Evolutionary conservation across 2,329 filamentous ascomycete species (phyloP), one percentile per base, ranked within the genome.

Genomic region (Rhynchosporium secalis): DNA sequence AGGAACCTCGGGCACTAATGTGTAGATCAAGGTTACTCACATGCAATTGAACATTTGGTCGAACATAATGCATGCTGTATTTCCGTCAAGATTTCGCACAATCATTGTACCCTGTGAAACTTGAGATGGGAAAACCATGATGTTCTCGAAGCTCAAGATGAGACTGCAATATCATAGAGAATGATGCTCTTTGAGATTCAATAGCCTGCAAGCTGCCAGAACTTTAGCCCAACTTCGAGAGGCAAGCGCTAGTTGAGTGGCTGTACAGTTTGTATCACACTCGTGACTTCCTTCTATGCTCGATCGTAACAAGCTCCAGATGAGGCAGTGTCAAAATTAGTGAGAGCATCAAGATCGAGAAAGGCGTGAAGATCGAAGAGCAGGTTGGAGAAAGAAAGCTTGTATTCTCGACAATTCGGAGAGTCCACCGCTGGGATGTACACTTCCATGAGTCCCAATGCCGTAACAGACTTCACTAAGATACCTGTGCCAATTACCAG

Each of bases 231-330:
- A 20, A 2, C 7, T 26, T 52, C 26, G n/a, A 52, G 26, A 40
- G 31, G 36, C 33, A 38, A 38, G n/a, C 5, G 15, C 12, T 52
- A 38, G 49, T 40, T 31, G 20, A 33, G 31, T 26, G 49, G 49
- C 49, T 52, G 33, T 52, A 52, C 31, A 52, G 8, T 38, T 26
- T 40, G 49, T 52, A 52, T 31, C 49, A 52, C 49, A 46, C n/a
- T 46, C n/a, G 43, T 7, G 43, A n/a, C 26, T n/a, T 38, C 15
- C 13, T 36, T 31, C 49, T 52, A 6, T 33, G 33, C 49, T 52
- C n/a, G n/a, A 38, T 6, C 13, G n/a, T 20, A 7, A 31, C 12
- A 33, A 3, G 20, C 49, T n/a, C 31, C 49, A 33, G 15, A 10
- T 26, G n/a, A 38, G 49, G 31, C 49, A 20, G 33, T 40, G 49